Percentiles rank a stretch among this genome's conserved stretches.
These are phyloP conservation scores for Silene uniflora DNA, from an alignment of 148 eudicot genomes.

Conservation along the genomic window DNA sequence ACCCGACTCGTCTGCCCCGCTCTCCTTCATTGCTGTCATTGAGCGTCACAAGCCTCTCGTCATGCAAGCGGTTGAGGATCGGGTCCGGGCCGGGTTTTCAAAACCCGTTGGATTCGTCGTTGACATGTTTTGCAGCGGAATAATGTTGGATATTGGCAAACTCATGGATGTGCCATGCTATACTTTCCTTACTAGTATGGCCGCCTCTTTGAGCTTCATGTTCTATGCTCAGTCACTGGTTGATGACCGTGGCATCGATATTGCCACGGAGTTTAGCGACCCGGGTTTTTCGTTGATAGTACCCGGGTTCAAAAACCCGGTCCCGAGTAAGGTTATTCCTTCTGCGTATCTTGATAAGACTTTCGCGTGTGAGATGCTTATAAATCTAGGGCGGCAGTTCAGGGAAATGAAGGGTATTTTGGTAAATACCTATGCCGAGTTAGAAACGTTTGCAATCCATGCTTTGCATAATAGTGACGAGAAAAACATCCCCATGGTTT, in stretches of 20 bases:
- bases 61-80: conserved; percentile 13
- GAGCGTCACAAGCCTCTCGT: conserved; percentile 26
- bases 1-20: background rate
- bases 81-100: background rate
- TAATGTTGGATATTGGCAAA: conserved; percentile 4
- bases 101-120: conserved; percentile 20
- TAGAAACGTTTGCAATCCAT: conserved; percentile 19
- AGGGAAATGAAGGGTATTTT: conserved; percentile 16
- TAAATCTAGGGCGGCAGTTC: conserved; percentile 18
- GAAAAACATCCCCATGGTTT: conserved; percentile 26
- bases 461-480: background rate
- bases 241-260: background rate
- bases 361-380: conserved; percentile 15
- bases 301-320: conserved; percentile 30
- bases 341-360: conserved; percentile 3
- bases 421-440: conserved; percentile 27
- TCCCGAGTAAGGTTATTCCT: conserved; percentile 31
- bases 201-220: background rate
- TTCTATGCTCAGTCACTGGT: conserved; percentile 2
- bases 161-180: background rate
- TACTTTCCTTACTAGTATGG: background rate
- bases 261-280: conserved; percentile 12
- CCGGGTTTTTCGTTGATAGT: conserved; percentile 12
- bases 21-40: background rate
- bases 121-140: background rate